Evolutionary conservation across 2,329 filamentous ascomycete species (phyloP), one percentile per base, ranked within the genome.

Genomic region (Sporothrix sp.): DNA sequence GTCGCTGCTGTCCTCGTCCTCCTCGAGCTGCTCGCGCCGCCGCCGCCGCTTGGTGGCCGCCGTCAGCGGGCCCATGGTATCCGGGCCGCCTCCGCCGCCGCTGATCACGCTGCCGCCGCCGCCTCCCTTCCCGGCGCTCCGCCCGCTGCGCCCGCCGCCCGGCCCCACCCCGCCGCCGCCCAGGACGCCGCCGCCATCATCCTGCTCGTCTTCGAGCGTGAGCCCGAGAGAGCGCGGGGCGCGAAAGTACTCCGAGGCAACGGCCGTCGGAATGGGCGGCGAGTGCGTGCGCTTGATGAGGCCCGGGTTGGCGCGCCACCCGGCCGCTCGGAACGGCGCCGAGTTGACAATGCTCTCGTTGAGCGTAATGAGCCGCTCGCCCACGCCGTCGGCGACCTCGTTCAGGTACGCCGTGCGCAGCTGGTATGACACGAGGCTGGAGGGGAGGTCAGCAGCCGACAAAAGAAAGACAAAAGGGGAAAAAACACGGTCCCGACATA

Each of bases 1-100:
- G 59, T 91, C 87, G 61, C 85, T 90, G 65, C 87, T 93, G 61
- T 91, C 87, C 59, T 91, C 87, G 52, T 89, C 85, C 60, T 93
- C 87, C 58, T 89, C 85, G 70, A 87, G 78, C 64, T 87, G 83
- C 65, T 90, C 84, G 54, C 84, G 71, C 48, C 79, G 73, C 55
- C 78, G 67, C 57, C 84, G 76, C 56, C 84, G 76, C 63, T 84
- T 82, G 48, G 78, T 82, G 48, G 79, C 82, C 28, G 81, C 78
- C 59, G 81, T 75, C 30, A 78, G 79, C 1, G 82, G 82, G 0
- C 82, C 84, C 45, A 85, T 71, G 0, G 82, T 86, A 58, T 88
- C 82, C 47, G 75, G 78, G 13, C 45, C 45, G 16, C 35, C 23
- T 1, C 28, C 21, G 28, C 49, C 39, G 10, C 52, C 48, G 46